These are phyloP conservation scores for Apiotrichum laibachii DNA, from an alignment of 1,284 basidiomycete species.

Conservation along the genomic window DNA sequence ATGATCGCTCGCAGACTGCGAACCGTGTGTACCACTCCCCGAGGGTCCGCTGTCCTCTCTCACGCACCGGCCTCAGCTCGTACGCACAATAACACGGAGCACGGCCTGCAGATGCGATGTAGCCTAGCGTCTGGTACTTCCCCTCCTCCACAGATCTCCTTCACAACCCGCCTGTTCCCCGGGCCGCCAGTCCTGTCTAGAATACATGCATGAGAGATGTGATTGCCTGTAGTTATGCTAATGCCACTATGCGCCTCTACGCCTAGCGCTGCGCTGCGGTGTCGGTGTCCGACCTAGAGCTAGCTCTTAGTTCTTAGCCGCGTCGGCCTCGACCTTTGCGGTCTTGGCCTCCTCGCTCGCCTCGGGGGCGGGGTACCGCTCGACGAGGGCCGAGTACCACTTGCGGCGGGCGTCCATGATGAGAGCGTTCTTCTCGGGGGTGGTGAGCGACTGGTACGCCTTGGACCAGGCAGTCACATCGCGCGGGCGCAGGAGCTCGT, in stretches of 20 bases:
- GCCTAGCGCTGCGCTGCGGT: background rate
- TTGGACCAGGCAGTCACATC: conserved; percentile 27
- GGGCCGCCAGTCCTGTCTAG: background rate
- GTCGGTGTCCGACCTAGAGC: background rate
- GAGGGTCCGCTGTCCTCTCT: too few species aligned
- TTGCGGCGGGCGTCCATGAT: conserved; percentile 40
- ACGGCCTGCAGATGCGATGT: too few species aligned
- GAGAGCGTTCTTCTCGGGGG: conserved; percentile 38
- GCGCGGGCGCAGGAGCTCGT: conserved; percentile 10
- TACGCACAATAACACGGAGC: too few species aligned
- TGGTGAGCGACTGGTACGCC: conserved; percentile 31
- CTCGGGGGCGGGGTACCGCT: conserved; percentile 15
- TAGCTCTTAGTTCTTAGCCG: background rate
- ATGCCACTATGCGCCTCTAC: background rate
- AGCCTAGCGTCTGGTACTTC: too few species aligned
- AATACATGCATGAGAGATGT: conserved; percentile 9
- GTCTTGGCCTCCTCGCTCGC: conserved; percentile 10
- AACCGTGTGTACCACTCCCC: too few species aligned
- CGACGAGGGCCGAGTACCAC: conserved; percentile 39
- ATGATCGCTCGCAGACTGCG: too few species aligned
- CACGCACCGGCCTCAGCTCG: too few species aligned
- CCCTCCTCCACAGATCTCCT: background rate
- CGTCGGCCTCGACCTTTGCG: conserved; percentile 14
- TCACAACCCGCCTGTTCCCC: too few species aligned
- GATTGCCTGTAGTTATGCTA: conserved; percentile 3